These are phyloP conservation scores for Globisporangium viniferum DNA, from an alignment of 352 stramenopile genomes.

Conservation along the genomic window DNA sequence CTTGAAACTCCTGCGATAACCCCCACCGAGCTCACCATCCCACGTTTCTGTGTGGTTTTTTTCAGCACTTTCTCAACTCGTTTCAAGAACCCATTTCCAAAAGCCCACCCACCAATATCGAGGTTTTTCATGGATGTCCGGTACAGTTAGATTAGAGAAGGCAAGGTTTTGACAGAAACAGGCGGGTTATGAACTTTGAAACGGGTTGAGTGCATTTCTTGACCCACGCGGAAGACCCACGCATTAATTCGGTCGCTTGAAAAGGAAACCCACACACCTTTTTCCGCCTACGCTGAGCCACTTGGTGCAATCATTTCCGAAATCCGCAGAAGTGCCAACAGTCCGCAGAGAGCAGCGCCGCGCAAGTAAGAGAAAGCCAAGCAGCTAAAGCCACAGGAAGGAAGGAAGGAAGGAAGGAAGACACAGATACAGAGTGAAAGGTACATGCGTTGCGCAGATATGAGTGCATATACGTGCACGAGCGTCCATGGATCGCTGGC, in stretches of 20 bases:
- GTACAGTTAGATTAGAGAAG: not conserved
- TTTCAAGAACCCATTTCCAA: not conserved
- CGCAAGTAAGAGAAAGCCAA: not conserved
- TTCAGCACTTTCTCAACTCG: not conserved
- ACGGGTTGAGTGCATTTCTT: not conserved
- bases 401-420: not conserved
- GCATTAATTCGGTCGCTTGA: not conserved
- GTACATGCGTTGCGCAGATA: not conserved
- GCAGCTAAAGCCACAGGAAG: not conserved
- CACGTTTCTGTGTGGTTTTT: not conserved
- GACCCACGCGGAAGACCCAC: not conserved
- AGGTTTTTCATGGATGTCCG: not conserved
- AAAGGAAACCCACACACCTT: not conserved
- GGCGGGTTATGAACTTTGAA: not conserved
- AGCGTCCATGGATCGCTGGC: not conserved
- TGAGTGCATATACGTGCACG: not conserved
- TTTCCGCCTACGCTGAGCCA: not conserved
- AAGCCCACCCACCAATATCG: not conserved
- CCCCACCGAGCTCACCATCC: not conserved
- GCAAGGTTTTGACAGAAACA: not conserved
- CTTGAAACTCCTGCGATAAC: not conserved
- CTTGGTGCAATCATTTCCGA: conserved; percentile 10
- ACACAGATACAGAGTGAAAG: not conserved
- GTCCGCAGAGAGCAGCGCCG: not conserved
- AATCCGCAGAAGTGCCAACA: conserved; percentile 7